A percentile compares a stretch with the other conserved stretches of the same genome.
These are phyloP conservation scores for Orychophragmus violaceus DNA, from an alignment of 345 rosid genomes.

Conservation along the genomic window DNA sequence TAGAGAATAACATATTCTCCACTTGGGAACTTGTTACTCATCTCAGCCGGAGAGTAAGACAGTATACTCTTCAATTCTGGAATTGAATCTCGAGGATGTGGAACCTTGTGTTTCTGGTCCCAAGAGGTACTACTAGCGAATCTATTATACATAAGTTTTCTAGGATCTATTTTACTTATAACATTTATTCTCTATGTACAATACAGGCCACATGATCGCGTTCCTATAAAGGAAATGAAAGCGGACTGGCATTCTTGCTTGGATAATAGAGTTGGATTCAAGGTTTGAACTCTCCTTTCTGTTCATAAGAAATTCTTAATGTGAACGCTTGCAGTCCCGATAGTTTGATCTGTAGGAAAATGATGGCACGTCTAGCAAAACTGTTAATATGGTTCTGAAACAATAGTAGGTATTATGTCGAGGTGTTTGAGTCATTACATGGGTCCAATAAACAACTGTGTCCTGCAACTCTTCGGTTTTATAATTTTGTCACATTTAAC, in stretches of 20 bases:
- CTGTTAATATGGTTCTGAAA: neutral
- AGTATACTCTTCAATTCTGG: constrained; percentile 72
- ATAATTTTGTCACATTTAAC: neutral
- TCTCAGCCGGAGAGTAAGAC: constrained; percentile 77
- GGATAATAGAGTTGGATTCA: constrained; percentile 83
- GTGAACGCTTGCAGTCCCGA: constrained; percentile 2
- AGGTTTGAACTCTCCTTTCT: constrained; percentile 39
- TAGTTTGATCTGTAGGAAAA: constrained; percentile 5
- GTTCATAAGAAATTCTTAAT: neutral
- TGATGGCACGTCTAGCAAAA: neutral
- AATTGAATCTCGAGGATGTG: constrained; percentile 68
- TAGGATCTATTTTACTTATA: neutral
- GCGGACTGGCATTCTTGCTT: constrained; percentile 98
- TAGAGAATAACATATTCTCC: neutral
- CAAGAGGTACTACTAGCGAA: constrained; percentile 10
- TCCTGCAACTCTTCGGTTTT: neutral
- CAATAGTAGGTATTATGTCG: neutral
- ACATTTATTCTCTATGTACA: neutral
- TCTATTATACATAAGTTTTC: neutral
- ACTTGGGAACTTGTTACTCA: constrained; percentile 4
- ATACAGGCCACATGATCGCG: constrained; percentile 89
- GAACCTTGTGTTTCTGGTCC: constrained; percentile 92
- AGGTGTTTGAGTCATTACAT: neutral
- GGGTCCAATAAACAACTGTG: neutral
- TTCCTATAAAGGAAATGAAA: constrained; percentile 88